Base-by-base conservation (phyloP, 192 early-diverging fungal genomes). In the Entrophospora sp. region DNA sequence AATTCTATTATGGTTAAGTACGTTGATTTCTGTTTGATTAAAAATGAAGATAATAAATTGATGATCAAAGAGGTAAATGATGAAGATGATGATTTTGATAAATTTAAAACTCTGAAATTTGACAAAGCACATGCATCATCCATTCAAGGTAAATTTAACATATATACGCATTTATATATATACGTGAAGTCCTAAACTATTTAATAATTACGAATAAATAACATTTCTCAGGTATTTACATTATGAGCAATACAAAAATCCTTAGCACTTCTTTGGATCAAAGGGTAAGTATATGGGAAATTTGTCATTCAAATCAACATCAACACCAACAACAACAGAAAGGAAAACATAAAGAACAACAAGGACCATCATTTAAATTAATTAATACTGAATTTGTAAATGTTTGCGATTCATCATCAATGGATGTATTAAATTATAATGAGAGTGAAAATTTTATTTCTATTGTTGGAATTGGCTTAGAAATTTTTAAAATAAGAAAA, bases 201-300 rank as follows among this genome's bases (percentile, higher is more conserved):
- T 52, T 43, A 20, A 4, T 42, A 63, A 46, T 20, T 25, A 30
- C 37, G 28, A 18, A 35, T 49, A 30, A 57, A 2, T 69, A 49
- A 64, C 40, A 12, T 49, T 63, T 27, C 53, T 7, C 49, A 82
- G 81, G 77, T 28, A 65, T 83, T 16, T 55, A 72, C 3, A 61
- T 79, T 43, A 52, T 77, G 5, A 71, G 62, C 48, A 45, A 70
- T 24, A 25, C 65, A 25, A 68, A 60, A 2, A 61, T 84, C 37
- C 52, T 80, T 34, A 75, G 85, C 12, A 80, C 79, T 5, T 84
- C 85, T 31, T 79, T 84, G 32, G 90, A 92, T 69, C 90, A 92
- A 67, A 75, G 86, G 45, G 20, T 92, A 2, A 83, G 81, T 25
- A 30, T 77, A 10, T 90, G 87, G 82, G 30, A 69, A 0, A 9